Evolutionary conservation across 1,139 yeast species (phyloP), one percentile per base, ranked within the genome.

Genomic region (Trichomonascaceae sp.): DNA sequence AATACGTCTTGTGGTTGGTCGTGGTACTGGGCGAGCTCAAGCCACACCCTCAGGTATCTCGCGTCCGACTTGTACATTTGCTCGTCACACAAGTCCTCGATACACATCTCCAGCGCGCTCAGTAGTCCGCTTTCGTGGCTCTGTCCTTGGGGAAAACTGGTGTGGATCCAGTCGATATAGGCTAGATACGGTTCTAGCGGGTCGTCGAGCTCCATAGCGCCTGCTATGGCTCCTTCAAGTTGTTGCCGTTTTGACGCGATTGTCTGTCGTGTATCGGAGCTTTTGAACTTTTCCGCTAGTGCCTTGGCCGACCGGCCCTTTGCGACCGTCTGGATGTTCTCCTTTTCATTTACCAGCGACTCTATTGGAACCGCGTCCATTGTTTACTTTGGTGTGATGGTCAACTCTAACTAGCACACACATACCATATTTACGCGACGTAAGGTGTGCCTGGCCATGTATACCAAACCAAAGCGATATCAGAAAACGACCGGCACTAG

Each of bases 1-100:
- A 77, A 87, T 3, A 82, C 65, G 37, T 81, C 93, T 27, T 69
- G 57, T 0, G 92, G 89, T 4, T 76, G 64, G 42, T 80, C 89
- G 1, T 80, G 70, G 46, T 71, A 76, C 16, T 65, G 67, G 16
- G 77, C 71, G 51, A 80, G 82, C 40, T 74, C 75, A 33, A 87
- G 57, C 96, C 98, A 89, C 1, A 85, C 66, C 41, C 67, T 69
- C 35, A 89, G 57, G 51, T 81, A 87, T 33, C 96, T 59, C 0
- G 85, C 71, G 51, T 87, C 96, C 51, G 87, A 79, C 41, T 74
- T 76, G 54, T 85, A 87, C 43, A 70, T 72, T 1, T 59, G 53
- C 17, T 67, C 66, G 46, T 79, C 85, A 45, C 77, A 64, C 49
- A 84, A 82, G 43, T 65, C 65, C 25, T 75, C 68, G 0, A 93